Base-by-base conservation (phyloP, 306 rosid genomes). In the Prinsepia uniflora region DNA sequence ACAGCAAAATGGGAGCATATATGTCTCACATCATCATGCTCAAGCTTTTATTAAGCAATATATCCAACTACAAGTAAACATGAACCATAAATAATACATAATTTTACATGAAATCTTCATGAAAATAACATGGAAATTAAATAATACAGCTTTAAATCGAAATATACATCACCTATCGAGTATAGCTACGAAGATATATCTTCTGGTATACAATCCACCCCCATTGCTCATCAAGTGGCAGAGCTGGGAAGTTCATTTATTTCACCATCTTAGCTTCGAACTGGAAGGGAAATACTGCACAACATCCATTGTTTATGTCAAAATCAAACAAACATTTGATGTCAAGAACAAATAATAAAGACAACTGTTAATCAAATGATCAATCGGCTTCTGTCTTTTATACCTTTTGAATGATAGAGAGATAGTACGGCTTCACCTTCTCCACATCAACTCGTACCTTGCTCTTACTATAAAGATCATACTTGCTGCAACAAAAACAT, bases 391-490 rank as follows among this genome's bases (percentile, higher is more conserved):
- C 7, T 22, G 45, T 65, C 30, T 24, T 67, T 40, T 30, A 30
- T 30, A 83, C 96, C 92, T 92, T 92, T 74, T 86, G 81, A 68
- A 86, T 80, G 67, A 92, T 92, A 34, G 92, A 86, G 68, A 86
- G 68, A 78, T 92, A 92, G 79, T 92, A 89, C 6, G 96, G 94
- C 76, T 87, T 92, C 68, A 92, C 96, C 67, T 80, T 80, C 68
- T 86, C 96, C 12, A 86, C 77, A 59, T 89, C 85, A 72, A 89
- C 24, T 69, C 85, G 64, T 36, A 80, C 86, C 42, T 89, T 89
- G 82, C 96, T 89, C 84, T 92, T 92, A 80, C 94, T 92, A 46
- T 92, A 92, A 22, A 92, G 92, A 53, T 92, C 98, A 77, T 89
- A 87, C 71, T 92, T 87, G 82, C 98, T 92, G 74, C 84, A 81